These are phyloP conservation scores for Clitopilus hobsonii DNA, from an alignment of 768 basidiomycete species.

Conservation along the genomic window DNA sequence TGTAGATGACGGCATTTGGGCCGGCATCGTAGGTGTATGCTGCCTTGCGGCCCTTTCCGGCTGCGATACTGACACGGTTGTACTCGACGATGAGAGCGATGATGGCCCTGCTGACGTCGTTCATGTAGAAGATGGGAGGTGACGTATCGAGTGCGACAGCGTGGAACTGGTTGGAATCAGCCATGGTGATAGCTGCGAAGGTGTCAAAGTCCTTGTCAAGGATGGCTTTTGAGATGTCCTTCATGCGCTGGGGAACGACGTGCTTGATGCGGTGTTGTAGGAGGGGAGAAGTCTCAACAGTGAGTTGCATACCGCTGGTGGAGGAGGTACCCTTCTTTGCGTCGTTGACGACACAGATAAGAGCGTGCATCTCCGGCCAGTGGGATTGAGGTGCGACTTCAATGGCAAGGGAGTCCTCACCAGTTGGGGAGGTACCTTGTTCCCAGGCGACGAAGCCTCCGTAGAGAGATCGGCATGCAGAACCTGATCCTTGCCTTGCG, in stretches of 20 bases:
- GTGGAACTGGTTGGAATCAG: constrained; percentile 98
- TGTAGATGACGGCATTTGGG: constrained; percentile 97
- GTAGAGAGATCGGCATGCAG: constrained; percentile 95
- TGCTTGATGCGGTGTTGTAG: constrained; percentile 84
- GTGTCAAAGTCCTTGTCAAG: constrained; percentile 72
- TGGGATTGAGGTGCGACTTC: constrained; percentile 80
- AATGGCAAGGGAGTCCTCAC: constrained; percentile 83
- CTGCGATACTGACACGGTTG: constrained; percentile 70
- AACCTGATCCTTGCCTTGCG: constrained; percentile 96
- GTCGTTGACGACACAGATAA: constrained; percentile 95
- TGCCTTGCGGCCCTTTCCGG: constrained; percentile 61
- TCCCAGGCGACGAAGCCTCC: constrained; percentile 98
- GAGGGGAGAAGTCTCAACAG: constrained; percentile 86
- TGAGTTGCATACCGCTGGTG: constrained; percentile 96
- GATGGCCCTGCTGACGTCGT: constrained; percentile 94
- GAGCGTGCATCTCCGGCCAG: constrained; percentile 95
- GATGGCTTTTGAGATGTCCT: constrained; percentile 78
- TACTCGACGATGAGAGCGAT: constrained; percentile 88
- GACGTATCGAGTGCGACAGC: constrained; percentile 95
- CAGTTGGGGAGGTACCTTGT: constrained; percentile 60
- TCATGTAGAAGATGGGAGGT: constrained; percentile 99
- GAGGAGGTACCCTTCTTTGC: constrained; percentile 95
- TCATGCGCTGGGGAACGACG: constrained; percentile 89
- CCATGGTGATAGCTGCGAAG: constrained; percentile 93
- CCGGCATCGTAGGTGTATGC: constrained; percentile 99